These are phyloP conservation scores for Auriscalpium orientale DNA, from an alignment of 768 basidiomycete species.

Conservation along the genomic window DNA sequence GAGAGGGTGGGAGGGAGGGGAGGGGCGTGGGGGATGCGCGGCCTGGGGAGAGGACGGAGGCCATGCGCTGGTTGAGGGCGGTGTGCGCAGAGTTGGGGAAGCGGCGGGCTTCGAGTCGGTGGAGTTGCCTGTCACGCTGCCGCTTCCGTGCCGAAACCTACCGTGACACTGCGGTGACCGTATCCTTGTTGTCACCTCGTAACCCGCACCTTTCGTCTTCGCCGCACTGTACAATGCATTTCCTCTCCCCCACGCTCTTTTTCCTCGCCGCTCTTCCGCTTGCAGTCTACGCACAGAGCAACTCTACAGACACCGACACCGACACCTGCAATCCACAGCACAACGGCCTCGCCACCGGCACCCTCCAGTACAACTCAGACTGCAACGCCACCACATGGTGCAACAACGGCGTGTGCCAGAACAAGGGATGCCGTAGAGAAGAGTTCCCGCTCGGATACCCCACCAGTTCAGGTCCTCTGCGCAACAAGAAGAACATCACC, in stretches of 20 bases:
- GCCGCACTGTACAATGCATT: conserved; percentile 15
- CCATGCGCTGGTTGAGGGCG: background rate
- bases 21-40: conserved; percentile 1
- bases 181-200: background rate
- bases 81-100: background rate
- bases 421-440: conserved; percentile 67
- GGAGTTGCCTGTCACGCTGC: background rate
- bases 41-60: background rate
- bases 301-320: conserved; percentile 26
- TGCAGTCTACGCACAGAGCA: conserved; percentile 25
- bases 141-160: background rate
- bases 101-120: background rate
- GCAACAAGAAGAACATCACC: conserved; percentile 14
- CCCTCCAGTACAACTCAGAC: conserved; percentile 75
- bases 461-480: conserved; percentile 9
- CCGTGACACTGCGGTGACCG: background rate
- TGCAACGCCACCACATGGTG: conserved; percentile 71
- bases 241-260: conserved; percentile 44
- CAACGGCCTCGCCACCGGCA: conserved; percentile 65
- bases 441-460: conserved; percentile 69
- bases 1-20: conserved; percentile 5
- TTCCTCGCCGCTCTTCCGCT: conserved; percentile 33
- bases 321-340: conserved; percentile 43
- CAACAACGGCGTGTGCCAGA: conserved; percentile 45
- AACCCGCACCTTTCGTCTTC: background rate